phyloP scores from a whole-genome alignment of 805 yeast genomes.

The Ogataea parapolymorpha region DNA sequence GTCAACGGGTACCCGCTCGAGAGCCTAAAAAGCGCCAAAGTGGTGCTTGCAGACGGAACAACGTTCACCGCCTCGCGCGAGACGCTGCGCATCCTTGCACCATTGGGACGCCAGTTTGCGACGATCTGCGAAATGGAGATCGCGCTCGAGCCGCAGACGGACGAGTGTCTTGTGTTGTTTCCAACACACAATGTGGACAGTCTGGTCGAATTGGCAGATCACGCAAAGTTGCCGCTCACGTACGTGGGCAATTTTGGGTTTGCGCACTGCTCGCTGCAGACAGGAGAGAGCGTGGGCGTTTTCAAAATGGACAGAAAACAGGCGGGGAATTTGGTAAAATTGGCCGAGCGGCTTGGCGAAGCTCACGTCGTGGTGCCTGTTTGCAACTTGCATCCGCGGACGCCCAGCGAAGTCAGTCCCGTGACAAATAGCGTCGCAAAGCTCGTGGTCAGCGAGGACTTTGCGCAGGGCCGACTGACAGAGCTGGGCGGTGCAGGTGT shows the following conservation, averaged over 20 bases:
- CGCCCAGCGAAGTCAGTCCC: not conserved
- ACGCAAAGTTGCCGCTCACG: not conserved
- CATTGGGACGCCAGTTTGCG: conserved; percentile 14
- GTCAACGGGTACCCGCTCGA: conserved; percentile 11
- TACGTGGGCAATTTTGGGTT: conserved; percentile 5
- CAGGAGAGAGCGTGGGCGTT: not conserved
- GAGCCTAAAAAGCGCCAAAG: conserved; percentile 16
- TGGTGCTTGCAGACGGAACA: conserved; percentile 31
- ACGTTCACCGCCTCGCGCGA: conserved; percentile 5
- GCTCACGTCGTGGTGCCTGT: not conserved
- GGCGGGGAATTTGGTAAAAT: not conserved
- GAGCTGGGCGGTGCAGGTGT: not conserved
- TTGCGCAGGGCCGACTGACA: not conserved
- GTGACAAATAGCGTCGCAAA: not conserved
- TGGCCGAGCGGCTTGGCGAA: not conserved
- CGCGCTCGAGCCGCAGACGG: conserved; percentile 10
- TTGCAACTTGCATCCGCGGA: not conserved
- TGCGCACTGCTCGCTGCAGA: not conserved
- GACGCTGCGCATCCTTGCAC: conserved; percentile 14
- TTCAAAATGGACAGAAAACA: not conserved
- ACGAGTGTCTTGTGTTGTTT: not conserved
- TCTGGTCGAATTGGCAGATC: not conserved
- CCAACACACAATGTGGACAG: not conserved
- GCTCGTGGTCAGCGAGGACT: conserved; percentile 3
- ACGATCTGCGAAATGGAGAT: conserved; percentile 18